Conservation (phyloP, 176 grass and related monocot genomes). For the Oryza meridionalis region DNA sequence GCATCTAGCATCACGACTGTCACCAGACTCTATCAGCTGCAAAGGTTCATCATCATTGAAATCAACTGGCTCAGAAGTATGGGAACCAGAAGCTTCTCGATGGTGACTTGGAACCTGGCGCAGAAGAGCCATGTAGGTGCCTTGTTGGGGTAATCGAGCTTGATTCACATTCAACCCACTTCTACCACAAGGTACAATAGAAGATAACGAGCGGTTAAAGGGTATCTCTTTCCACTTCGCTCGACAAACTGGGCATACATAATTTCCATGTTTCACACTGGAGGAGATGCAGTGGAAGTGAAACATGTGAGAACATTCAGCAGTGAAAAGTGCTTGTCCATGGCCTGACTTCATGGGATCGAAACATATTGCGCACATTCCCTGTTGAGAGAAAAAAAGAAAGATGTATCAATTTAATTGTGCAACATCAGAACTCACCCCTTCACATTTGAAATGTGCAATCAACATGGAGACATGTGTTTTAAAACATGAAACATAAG, state of each 20-base stretch:
- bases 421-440: neutral
- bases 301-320: conserved; percentile 97
- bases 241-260: conserved; percentile 89
- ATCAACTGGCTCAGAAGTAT: conserved; percentile 57
- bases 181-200: conserved; percentile 52
- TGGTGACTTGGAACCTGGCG: conserved; percentile 51
- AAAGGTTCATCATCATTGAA: conserved; percentile 93
- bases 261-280: conserved; percentile 88
- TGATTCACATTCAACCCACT: conserved; percentile 50
- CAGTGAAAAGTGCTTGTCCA: conserved; percentile 93
- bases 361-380: conserved; percentile 89
- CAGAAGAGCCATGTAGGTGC: conserved; percentile 58
- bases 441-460: neutral
- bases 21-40: conserved; percentile 45
- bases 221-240: conserved; percentile 97
- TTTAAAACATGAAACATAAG: conserved; percentile 12
- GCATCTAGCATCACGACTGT: conserved; percentile 43
- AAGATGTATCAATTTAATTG: conserved; percentile 23
- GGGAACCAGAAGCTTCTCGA: conserved; percentile 34
- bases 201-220: conserved; percentile 56
- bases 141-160: conserved; percentile 56
- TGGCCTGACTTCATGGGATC: conserved; percentile 82
- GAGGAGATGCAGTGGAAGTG: conserved; percentile 98
- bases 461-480: neutral
- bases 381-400: conserved; percentile 53